Evolutionary conservation across 306 rosid genomes (phyloP), one percentile per base, ranked within the genome.

Genomic region (Corylus americana): DNA sequence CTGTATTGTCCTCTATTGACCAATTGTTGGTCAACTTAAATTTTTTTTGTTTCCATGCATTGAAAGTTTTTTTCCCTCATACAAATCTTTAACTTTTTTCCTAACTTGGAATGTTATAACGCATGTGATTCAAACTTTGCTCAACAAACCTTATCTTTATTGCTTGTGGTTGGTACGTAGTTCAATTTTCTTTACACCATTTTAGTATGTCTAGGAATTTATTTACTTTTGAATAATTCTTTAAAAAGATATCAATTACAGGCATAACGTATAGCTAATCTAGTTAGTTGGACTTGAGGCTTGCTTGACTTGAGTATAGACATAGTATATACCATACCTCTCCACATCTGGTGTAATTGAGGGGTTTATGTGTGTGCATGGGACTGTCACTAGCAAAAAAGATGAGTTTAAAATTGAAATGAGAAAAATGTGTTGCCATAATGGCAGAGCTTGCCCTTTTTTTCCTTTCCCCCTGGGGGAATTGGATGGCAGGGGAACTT

Each of bases 291-390:
- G 8, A 7, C 70, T 31, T 31, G 67, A 6, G 70, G 69, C 51
- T 42, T n/a, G 3, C 14, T 4, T 39, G 51, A 67, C 14, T 42
- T 39, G 8, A 29, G 42, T 44, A 42, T 68, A 39, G 72, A 7
- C 51, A 10, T n/a, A 17, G 16, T 16, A 55, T 47, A 39, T 74
- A 10, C 66, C 27, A 11, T 51, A 17, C n/a, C 73, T 66, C 70
- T 66, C 72, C 11, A 55, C 57, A 22, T 68, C 73, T 70, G 55
- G 55, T 37, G 75, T 22, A 48, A 55, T 22, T 70, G 25, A 64
- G 12, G 70, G 44, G 78, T 47, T 64, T 39, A 17, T 83, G 59
- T 66, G 35, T 29, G 27, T 48, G 66, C 50, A 71, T 81, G n/a
- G 63, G 22, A 69, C 45, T 66, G 48, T 37, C 71, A 66, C 12